A percentile compares a stretch with the other conserved stretches of the same genome.
Conservation (phyloP, 768 basidiomycete genomes). For the Tephrocybe sp. region DNA sequence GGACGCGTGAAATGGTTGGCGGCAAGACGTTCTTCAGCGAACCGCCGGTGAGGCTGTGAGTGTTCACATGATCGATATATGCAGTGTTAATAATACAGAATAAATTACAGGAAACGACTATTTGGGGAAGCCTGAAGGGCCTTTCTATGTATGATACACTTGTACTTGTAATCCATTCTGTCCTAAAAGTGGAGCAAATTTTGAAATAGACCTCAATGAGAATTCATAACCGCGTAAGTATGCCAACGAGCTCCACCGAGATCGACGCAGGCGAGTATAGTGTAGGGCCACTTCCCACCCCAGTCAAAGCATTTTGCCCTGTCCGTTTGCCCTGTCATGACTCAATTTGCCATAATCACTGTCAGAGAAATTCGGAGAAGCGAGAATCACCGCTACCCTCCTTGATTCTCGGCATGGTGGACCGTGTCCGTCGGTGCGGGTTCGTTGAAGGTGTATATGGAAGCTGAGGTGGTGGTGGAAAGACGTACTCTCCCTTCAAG, state of each 20-base stretch:
- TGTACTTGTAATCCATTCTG: neutral
- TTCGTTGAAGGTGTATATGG: neutral
- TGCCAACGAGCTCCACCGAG: too few species aligned
- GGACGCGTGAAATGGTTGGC: conserved; percentile 85
- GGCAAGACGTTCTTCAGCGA: conserved; percentile 71
- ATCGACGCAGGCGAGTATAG: too few species aligned
- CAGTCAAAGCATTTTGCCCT: too few species aligned
- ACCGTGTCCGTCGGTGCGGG: conserved; percentile 27
- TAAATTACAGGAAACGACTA: conserved; percentile 51
- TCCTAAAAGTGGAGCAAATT: too few species aligned
- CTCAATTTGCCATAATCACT: too few species aligned
- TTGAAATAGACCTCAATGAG: too few species aligned
- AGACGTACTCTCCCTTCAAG: conserved; percentile 38
- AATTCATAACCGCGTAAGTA: too few species aligned
- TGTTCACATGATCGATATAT: conserved; percentile 16
- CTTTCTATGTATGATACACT: neutral
- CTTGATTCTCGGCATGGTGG: conserved; percentile 31
- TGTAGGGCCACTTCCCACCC: too few species aligned
- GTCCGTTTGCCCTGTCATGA: too few species aligned
- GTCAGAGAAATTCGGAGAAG: neutral
- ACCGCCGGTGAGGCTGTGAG: conserved; percentile 68
- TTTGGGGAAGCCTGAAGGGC: conserved; percentile 51
- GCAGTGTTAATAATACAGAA: neutral
- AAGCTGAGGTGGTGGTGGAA: conserved; percentile 24
- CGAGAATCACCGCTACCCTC: conserved; percentile 12